phyloP scores from a whole-genome alignment of 225 moss, liverwort and hornwort species.

The Asterella californica region DNA sequence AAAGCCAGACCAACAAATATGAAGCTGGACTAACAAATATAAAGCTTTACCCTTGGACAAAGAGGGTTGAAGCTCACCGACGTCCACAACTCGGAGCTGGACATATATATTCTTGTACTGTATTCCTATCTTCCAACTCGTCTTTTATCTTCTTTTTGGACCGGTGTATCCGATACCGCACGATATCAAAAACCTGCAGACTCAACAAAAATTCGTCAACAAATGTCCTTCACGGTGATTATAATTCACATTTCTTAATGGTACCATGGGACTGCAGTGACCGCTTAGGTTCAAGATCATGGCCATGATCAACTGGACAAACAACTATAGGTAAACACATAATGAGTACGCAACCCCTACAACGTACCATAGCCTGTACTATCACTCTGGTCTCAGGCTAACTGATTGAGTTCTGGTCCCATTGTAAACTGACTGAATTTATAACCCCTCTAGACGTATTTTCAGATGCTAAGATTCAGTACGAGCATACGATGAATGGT shows the following conservation, averaged over 20 bases:
- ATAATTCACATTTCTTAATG: neutral
- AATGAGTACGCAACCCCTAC: neutral
- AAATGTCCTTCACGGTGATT: neutral
- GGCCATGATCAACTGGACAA: neutral
- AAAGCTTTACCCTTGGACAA: neutral
- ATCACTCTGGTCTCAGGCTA: too few species aligned
- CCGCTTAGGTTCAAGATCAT: neutral
- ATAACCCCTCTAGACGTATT: too few species aligned
- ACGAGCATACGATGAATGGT: neutral
- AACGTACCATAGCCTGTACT: neutral
- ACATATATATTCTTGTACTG: constrained; percentile 96
- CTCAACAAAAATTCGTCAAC: neutral
- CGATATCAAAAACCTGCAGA: constrained; percentile 84
- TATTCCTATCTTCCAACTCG: constrained; percentile 96
- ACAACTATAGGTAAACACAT: neutral
- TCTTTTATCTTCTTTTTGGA: constrained; percentile 98
- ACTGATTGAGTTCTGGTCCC: neutral
- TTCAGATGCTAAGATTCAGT: neutral
- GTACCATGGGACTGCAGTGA: neutral
- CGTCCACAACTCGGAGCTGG: constrained; percentile 84
- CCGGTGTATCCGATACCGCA: constrained; percentile 95
- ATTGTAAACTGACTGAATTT: neutral
- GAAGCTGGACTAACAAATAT: neutral
- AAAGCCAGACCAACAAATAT: too few species aligned
- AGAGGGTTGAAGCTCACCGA: constrained; percentile 47